Base-by-base conservation (phyloP, 2,329 filamentous ascomycete genomes). In the Macrophomina phaseolina region DNA sequence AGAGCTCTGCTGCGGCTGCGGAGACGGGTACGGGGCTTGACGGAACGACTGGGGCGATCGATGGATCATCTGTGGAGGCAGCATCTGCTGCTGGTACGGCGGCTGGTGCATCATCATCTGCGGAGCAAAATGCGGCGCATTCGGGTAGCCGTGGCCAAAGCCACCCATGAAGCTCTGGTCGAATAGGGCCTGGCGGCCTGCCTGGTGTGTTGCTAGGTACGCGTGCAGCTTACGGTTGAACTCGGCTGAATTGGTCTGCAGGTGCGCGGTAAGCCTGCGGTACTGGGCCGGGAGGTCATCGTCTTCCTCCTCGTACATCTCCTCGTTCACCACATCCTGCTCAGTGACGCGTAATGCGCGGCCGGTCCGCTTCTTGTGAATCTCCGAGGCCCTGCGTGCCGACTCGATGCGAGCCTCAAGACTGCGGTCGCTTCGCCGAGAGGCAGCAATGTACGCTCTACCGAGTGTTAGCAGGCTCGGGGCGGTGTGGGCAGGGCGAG, bases 291-390 rank as follows among this genome's bases (percentile, higher is more conserved):
- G 89, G 30, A 92, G 76, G 66, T 94, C 91, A 71, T 97, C 92
- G 64, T 97, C 93, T 74, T 97, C 92, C 78, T 97, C 94, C 74
- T 97, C 93, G 75, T 97, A 97, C 92, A 97, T 97, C 77, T 96
- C 93, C 77, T 97, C 94, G 69, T 92, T 93, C 71, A 91, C 83
- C 12, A 97, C 93, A 79, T 95, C 93, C 73, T 95, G 87, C 77
- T 94, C 91, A 32, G 90, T 93, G 67, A 97, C 91, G 71, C 89
- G 89, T 68, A 97, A 85, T 2, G 86, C 88, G 71, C 93, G 91
- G 46, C 94, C 94, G 0, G 94, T 97, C 18, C 93, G 89, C 76
- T 90, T 87, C 81, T 93, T 93, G 84, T 97, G 94, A 45, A 97
- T 92, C 73, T 93, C 89, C n/a, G 94, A 97, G 5, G 94, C 94